Evolutionary conservation across 2,329 filamentous ascomycete species (phyloP), one percentile per base, ranked within the genome.

Genomic region (Fusarium sp.): DNA sequence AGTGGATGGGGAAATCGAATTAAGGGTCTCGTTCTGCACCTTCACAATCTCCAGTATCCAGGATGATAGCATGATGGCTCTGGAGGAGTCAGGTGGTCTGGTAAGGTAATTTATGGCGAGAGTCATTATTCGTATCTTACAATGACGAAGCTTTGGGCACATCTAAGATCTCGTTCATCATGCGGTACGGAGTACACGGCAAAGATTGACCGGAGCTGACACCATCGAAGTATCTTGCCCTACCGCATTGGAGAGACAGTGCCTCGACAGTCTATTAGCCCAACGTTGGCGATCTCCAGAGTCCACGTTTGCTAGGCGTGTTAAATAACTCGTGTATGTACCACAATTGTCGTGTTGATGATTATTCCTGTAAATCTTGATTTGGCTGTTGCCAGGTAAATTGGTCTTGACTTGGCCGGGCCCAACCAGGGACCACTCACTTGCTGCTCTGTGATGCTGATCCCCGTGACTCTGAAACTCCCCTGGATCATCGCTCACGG

Each of bases 401-500:
- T 50, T 50, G 29, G 47, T 35, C 29, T 46, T 45, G 45, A 41
- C n/a, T 33, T 56, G 53, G 18, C 55, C 38, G 38, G 39, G 38
- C 57, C 60, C 36, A 47, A 46, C 39, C n/a, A 63, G 65, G 69
- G 62, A 71, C 55, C 61, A 69, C 52, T 50, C 56, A 65, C 29
- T 53, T 39, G 41, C 39, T 63, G 53, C 58, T 59, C 70, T 73
- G 73, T 64, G 49, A 67, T 76, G 71, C 72, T 75, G 71, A 76
- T 76, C 74, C 74, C 71, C 75, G 74, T 71, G 68, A 75, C 58
- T 75, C 68, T 76, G 74, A 76, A 76, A 76, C 74, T 75, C 74
- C 71, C 74, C 74, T 76, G 72, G 74, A 74, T 76, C 74, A 68
- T 58, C 53, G 42, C 65, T 53, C 67, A 65, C 38, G 41, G 50